Evolutionary conservation across 169 alveolate genomes (phyloP).

Genomic region (Babesia ovata): DNA sequence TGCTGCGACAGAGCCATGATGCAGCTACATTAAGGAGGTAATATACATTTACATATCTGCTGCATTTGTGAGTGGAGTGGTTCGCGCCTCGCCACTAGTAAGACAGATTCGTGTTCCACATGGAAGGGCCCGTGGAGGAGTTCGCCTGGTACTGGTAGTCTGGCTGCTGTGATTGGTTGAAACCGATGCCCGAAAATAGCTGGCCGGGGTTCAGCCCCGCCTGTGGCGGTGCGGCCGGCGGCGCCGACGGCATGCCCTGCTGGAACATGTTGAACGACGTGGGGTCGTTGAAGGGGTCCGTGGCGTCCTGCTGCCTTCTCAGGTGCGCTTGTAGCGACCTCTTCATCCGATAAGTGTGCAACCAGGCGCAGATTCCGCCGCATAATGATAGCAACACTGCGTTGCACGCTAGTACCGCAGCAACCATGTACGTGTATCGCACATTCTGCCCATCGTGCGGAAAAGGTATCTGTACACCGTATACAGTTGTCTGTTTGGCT

Average conservation of each 20-base stretch:
- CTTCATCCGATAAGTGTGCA: conserved; percentile 1
- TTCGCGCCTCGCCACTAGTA: background rate
- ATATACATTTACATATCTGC: background rate
- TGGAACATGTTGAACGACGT: conserved; percentile 8
- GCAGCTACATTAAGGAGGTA: no score
- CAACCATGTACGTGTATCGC: conserved; percentile 13
- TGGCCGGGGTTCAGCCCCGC: conserved; percentile 58
- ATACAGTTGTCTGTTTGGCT: background rate
- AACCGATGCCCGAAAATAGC: conserved; percentile 60
- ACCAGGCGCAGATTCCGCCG: conserved; percentile 5
- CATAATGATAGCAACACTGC: conserved; percentile 16
- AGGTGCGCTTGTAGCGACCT: conserved; percentile 24
- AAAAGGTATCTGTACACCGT: conserved; percentile 43
- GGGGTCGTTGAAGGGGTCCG: conserved; percentile 33
- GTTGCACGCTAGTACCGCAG: conserved; percentile 18
- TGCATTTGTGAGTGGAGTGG: background rate
- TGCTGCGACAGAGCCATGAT: no score
- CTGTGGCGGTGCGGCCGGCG: conserved; percentile 13
- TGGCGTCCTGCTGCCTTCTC: conserved; percentile 22
- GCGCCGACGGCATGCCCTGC: conserved; percentile 3
- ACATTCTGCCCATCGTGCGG: conserved; percentile 30
- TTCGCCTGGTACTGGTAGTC: conserved; percentile 13
- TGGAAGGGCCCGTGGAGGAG: conserved; percentile 44
- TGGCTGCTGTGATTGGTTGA: conserved; percentile 20
- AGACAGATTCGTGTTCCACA: conserved; percentile 55